These are phyloP conservation scores for Chytridium lagenaria DNA, from an alignment of 371 early-diverging fungal species.

Conservation along the genomic window DNA sequence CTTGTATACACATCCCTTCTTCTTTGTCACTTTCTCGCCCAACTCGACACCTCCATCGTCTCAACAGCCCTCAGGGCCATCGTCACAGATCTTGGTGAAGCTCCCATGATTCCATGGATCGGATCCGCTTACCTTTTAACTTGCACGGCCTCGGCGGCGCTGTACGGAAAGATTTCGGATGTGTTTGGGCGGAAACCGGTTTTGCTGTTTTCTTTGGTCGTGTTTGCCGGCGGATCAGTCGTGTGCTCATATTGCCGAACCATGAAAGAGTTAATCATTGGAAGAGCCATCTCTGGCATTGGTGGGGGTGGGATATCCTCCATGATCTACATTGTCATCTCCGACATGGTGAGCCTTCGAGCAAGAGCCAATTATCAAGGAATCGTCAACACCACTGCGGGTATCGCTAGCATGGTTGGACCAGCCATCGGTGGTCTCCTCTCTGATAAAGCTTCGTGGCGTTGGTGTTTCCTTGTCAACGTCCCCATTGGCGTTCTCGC, in stretches of 20 bases:
- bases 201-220: constrained; percentile 21
- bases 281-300: constrained; percentile 23
- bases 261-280: constrained; percentile 68
- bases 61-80: constrained; percentile 56
- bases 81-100: constrained; percentile 56
- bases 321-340: not conserved
- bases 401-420: constrained; percentile 44
- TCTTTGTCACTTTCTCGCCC: not conserved
- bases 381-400: constrained; percentile 44
- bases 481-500: constrained; percentile 64
- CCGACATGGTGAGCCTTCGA: constrained; percentile 39
- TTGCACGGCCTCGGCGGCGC: constrained; percentile 5
- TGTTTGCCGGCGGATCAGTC: constrained; percentile 30
- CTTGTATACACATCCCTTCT: not conserved
- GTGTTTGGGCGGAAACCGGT: constrained; percentile 74
- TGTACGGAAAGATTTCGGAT: constrained; percentile 14
- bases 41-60: constrained; percentile 54
- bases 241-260: constrained; percentile 21
- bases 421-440: constrained; percentile 51
- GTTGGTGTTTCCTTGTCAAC: constrained; percentile 59
- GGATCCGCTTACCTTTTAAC: constrained; percentile 19
- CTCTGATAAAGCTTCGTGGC: constrained; percentile 42
- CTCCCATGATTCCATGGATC: constrained; percentile 62
- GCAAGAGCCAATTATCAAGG: constrained; percentile 68
- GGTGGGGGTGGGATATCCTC: constrained; percentile 5